These are phyloP conservation scores for Suillus subaureus DNA, from an alignment of 768 basidiomycete genomes.

Conservation along the genomic window DNA sequence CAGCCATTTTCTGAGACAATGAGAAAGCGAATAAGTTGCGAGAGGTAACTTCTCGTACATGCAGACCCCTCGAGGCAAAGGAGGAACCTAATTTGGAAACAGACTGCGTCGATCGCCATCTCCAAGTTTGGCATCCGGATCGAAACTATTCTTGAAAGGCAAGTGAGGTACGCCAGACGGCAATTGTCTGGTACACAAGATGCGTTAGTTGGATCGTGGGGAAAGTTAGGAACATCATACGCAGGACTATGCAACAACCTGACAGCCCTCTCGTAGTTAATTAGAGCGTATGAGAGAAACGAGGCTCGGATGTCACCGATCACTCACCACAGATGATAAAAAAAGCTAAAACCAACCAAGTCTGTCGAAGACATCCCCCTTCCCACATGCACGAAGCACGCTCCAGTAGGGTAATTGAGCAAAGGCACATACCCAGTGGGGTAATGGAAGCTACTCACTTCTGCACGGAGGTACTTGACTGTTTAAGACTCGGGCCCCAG, in stretches of 20 bases:
- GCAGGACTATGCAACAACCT: neutral
- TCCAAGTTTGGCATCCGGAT: neutral
- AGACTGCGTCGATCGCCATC: neutral
- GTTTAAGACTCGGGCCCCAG: neutral
- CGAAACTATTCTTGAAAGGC: neutral
- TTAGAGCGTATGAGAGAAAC: neutral
- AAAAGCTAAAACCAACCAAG: neutral
- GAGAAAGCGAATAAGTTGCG: neutral
- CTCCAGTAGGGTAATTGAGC: neutral
- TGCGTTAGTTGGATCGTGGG: neutral
- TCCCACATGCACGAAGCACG: neutral
- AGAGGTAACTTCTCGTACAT: neutral
- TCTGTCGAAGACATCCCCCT: neutral
- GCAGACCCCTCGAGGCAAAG: constrained; percentile 7
- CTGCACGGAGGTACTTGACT: neutral
- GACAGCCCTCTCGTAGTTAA: neutral
- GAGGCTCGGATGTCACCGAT: neutral
- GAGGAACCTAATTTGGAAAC: constrained; percentile 6
- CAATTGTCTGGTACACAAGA: neutral
- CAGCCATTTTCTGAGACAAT: constrained; percentile 11
- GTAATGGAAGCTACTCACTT: neutral
- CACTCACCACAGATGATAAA: too few species aligned
- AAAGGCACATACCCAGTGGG: neutral
- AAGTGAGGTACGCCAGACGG: neutral
- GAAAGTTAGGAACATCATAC: neutral